These are phyloP conservation scores for Byssochlamys sp. DNA, from an alignment of 2,329 filamentous ascomycete species.

Conservation along the genomic window DNA sequence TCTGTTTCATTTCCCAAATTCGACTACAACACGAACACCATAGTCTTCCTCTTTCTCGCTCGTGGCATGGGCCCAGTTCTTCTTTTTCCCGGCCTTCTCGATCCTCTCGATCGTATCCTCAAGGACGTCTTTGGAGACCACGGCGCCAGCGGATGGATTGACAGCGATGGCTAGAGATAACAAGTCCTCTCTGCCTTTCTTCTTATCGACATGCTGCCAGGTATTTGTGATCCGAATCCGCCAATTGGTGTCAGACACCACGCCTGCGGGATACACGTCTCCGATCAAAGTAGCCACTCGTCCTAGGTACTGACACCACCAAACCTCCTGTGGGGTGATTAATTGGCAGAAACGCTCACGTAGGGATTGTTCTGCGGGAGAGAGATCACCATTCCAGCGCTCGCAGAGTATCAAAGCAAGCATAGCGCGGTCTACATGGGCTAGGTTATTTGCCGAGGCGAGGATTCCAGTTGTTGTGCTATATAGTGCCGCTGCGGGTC, in stretches of 20 bases:
- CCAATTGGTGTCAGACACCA: conserved; percentile 17
- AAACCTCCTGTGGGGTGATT: conserved; percentile 46
- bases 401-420: conserved; percentile 63
- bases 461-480: conserved; percentile 60
- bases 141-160: conserved; percentile 28
- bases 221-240: conserved; percentile 33
- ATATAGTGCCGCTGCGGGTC: conserved; percentile 61
- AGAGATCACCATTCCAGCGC: conserved; percentile 61
- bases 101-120: conserved; percentile 32
- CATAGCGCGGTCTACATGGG: conserved; percentile 60
- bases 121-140: conserved; percentile 24
- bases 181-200: conserved; percentile 29
- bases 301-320: conserved; percentile 59
- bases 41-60: conserved; percentile 27
- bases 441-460: conserved; percentile 60
- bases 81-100: conserved; percentile 52
- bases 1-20: conserved; percentile 4
- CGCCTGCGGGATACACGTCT: conserved; percentile 53
- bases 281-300: conserved; percentile 50
- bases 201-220: conserved; percentile 35
- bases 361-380: conserved; percentile 48
- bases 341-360: conserved; percentile 45
- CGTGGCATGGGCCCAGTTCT: conserved; percentile 40
- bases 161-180: conserved; percentile 32
- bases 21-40: conserved; percentile 32